These are phyloP conservation scores for Epithemia pelagica DNA, from an alignment of 108 stramenopile genomes.

Conservation along the genomic window DNA sequence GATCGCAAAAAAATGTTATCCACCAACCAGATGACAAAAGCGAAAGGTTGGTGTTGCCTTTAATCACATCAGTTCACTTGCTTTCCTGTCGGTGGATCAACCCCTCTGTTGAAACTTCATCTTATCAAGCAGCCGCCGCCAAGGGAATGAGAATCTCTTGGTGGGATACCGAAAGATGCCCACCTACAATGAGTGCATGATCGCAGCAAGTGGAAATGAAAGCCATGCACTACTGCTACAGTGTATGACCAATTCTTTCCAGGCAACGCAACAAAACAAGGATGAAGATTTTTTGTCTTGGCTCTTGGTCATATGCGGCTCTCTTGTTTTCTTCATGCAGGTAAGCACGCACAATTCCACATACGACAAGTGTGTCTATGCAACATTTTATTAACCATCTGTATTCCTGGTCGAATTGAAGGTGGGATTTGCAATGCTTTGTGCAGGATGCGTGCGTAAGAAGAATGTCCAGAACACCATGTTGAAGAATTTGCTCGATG, in stretches of 20 bases:
- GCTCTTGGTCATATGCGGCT: constrained; percentile 22
- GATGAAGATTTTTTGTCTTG: constrained; percentile 16
- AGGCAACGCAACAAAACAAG: constrained; percentile 4
- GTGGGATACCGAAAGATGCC: neutral
- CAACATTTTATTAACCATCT: neutral
- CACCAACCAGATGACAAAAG: too few relatives aligned
- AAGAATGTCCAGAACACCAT: constrained; percentile 87
- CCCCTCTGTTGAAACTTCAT: neutral
- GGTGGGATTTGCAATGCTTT: constrained; percentile 79
- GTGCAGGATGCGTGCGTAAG: constrained; percentile 67
- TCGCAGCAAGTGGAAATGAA: neutral
- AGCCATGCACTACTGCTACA: constrained; percentile 13
- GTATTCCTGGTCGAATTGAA: constrained; percentile 39
- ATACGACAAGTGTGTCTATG: neutral
- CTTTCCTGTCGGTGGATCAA: too few relatives aligned
- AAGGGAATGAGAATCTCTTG: neutral
- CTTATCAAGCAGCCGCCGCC: neutral
- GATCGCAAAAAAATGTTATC: too few relatives aligned
- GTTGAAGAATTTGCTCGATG: constrained; percentile 81
- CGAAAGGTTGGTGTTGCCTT: too few relatives aligned
- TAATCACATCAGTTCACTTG: too few relatives aligned
- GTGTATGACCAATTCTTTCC: constrained; percentile 30
- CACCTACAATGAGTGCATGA: neutral
- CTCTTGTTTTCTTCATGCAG: constrained; percentile 51
- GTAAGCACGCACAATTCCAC: neutral